phyloP scores from a whole-genome alignment of 2,329 filamentous ascomycete species.

The Ophiostoma fasciatum region DNA sequence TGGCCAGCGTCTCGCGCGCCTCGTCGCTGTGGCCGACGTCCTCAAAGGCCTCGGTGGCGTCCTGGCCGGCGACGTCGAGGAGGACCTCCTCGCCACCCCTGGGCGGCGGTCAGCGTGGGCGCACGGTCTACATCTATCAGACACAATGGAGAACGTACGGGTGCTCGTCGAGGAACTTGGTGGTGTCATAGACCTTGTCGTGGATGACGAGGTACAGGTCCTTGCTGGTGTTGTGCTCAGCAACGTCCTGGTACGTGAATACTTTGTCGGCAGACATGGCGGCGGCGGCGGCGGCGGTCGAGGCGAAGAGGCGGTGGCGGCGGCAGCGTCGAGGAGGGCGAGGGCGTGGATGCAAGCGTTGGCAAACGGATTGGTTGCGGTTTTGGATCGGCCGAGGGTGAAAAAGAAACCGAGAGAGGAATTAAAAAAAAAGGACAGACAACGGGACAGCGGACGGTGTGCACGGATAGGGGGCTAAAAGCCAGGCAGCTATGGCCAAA shows the following conservation, averaged over 20 bases:
- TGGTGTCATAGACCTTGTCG: conserved; percentile 88
- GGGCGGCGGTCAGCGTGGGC: conserved; percentile 15
- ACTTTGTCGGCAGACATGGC: conserved; percentile 31
- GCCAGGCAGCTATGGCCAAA: neutral
- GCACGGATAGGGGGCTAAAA: no score
- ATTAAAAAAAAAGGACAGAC: neutral
- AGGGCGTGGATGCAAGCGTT: no score
- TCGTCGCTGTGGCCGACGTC: conserved; percentile 99
- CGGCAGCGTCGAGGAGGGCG: conserved; percentile 1
- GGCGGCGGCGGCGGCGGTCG: conserved; percentile 7
- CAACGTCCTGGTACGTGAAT: conserved; percentile 71
- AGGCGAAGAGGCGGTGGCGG: conserved; percentile 16
- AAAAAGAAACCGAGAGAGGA: neutral
- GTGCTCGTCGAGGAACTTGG: conserved; percentile 92
- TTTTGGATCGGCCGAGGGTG: neutral
- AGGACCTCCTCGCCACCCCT: conserved; percentile 98
- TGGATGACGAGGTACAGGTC: conserved; percentile 85
- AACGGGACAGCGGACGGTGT: no score
- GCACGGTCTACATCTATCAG: conserved; percentile 1
- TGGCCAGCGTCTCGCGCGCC: conserved; percentile 81
- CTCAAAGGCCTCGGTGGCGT: conserved; percentile 95
- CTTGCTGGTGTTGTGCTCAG: conserved; percentile 83
- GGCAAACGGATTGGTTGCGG: no score
- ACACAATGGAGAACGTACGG: conserved; percentile 41
- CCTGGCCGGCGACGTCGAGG: conserved; percentile 88